Base-by-base conservation (phyloP, 2,329 filamentous ascomycete species). In the Amauroascus verrucosus region DNA sequence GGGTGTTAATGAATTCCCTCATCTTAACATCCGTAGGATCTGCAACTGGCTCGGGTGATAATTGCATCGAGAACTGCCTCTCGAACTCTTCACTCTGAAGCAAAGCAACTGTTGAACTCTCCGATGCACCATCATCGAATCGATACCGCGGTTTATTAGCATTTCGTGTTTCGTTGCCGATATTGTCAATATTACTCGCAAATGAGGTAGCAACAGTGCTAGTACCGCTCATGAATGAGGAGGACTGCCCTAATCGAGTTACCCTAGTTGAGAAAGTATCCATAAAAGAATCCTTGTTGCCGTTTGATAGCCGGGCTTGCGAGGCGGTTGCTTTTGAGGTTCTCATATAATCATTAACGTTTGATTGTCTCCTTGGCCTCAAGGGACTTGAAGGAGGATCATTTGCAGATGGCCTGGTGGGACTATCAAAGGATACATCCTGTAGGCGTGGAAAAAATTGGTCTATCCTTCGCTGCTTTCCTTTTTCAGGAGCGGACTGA, bases 1-100 rank as follows among this genome's bases (percentile, higher is more conserved):
- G 62, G 4, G 65, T 61, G 1, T 55, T 53, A 30, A 70, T 56
- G 7, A 69, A 58, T 5, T 38, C 32, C 16, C 62, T 40, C 54
- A 62, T 16, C 56, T 57, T 24, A 46, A 51, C 5, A 53, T 59
- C 41, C 14, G 38, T 11, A n/a, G 26, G 24, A 11, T 54, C 45
- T n/a, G 14, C 9, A 9, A 24, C 18, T 20, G 43, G 37, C 14
- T 47, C 22, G 1, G 32, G 32, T 16, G 38, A 26, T 24, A 51
- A 37, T 2, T 45, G 18, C n/a, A 28, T 28, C 9, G 20, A 14
- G 20, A 51, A 35, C 13, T 35, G 44, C 9, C 35, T 33, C 26
- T 54, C 44, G 30, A 54, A 49, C 18, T 54, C 43, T 13, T 44
- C 45, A 33, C 45, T 49, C 8, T 43, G 30, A 5, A 48, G 37